phyloP scores from a whole-genome alignment of 129 eudicot species.

The Centaurea solstitialis region DNA sequence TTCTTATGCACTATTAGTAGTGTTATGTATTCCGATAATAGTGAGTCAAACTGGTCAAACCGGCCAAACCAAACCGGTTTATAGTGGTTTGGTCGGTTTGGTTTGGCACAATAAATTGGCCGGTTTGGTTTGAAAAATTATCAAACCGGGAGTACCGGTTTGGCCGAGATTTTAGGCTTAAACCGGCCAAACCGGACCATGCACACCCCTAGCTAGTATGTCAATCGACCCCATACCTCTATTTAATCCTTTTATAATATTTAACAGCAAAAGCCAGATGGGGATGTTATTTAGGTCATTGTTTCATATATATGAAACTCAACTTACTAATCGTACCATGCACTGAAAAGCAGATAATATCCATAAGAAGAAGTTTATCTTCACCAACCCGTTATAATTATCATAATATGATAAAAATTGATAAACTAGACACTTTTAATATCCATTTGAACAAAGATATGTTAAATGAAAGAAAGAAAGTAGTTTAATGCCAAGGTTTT shows the following conservation, averaged over 20 bases:
- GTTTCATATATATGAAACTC: background rate
- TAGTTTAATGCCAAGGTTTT: background rate
- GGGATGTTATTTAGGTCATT: background rate
- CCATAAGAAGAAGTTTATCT: background rate
- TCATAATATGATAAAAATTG: background rate
- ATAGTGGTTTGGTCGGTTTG: too few relatives aligned
- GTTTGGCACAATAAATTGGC: too few relatives aligned
- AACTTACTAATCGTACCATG: background rate
- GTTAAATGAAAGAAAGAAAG: background rate
- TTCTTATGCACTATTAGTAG: too few relatives aligned
- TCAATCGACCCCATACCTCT: background rate
- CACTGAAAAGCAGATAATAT: background rate
- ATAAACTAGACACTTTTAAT: background rate
- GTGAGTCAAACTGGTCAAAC: too few relatives aligned
- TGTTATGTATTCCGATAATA: too few relatives aligned
- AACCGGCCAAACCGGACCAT: too few relatives aligned
- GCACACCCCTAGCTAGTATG: too few relatives aligned
- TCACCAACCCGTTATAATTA: background rate
- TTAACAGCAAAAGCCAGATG: background rate
- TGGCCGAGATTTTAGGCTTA: too few relatives aligned
- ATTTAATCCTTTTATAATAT: background rate
- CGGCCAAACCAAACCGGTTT: too few relatives aligned
- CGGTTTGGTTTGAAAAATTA: too few relatives aligned
- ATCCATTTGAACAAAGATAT: background rate
- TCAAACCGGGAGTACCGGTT: too few relatives aligned